phyloP scores from a whole-genome alignment of 2,329 filamentous ascomycete species.

The Pestalotiopsis sp. region DNA sequence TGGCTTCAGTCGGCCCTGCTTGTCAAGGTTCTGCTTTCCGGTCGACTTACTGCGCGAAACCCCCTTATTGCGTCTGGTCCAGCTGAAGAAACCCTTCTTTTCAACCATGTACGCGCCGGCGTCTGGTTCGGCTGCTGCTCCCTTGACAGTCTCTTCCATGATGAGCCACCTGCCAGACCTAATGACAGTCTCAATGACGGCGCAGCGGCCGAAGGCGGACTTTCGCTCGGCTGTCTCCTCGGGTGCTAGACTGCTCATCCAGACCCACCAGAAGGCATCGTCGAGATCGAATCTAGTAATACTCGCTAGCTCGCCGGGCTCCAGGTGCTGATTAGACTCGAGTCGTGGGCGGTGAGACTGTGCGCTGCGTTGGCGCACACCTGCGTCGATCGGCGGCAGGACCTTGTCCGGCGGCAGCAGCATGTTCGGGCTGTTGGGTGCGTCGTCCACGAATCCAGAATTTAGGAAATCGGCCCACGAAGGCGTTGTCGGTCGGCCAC shows the following conservation, averaged over 20 bases:
- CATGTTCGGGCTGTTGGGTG: slow-evolving; percentile 63
- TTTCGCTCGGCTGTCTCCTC: slow-evolving; percentile 88
- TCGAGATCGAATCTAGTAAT: slow-evolving; percentile 86
- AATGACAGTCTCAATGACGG: slow-evolving; percentile 87
- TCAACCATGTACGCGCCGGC: slow-evolving; percentile 89
- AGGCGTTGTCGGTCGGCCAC: slow-evolving; percentile 86
- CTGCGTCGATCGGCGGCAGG: slow-evolving; percentile 78
- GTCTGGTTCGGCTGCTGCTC: slow-evolving; percentile 82
- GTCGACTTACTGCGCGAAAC: slow-evolving; percentile 71
- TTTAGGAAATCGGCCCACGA: slow-evolving; percentile 99
- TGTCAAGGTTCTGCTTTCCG: slow-evolving; percentile 60
- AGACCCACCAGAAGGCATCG: slow-evolving; percentile 99
- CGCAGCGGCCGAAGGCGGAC: slow-evolving; percentile 90
- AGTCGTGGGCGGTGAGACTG: slow-evolving; percentile 78
- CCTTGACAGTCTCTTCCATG: slow-evolving; percentile 95
- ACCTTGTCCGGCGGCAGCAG: slow-evolving; percentile 91
- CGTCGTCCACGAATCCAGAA: slow-evolving; percentile 83
- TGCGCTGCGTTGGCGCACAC: slow-evolving; percentile 77
- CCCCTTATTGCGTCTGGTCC: slow-evolving; percentile 69
- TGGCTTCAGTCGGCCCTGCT: slow-evolving; percentile 41
- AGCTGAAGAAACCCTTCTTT: slow-evolving; percentile 94
- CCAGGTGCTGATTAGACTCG: slow-evolving; percentile 70
- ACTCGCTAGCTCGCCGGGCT: slow-evolving; percentile 92
- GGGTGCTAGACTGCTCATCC: slow-evolving; percentile 93
- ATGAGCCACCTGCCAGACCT: slow-evolving; percentile 84